A percentile compares a stretch with the other conserved stretches of the same genome.
These are phyloP conservation scores for Bacidia gigantensis DNA, from an alignment of 495 filamentous ascomycete genomes.

Conservation along the genomic window DNA sequence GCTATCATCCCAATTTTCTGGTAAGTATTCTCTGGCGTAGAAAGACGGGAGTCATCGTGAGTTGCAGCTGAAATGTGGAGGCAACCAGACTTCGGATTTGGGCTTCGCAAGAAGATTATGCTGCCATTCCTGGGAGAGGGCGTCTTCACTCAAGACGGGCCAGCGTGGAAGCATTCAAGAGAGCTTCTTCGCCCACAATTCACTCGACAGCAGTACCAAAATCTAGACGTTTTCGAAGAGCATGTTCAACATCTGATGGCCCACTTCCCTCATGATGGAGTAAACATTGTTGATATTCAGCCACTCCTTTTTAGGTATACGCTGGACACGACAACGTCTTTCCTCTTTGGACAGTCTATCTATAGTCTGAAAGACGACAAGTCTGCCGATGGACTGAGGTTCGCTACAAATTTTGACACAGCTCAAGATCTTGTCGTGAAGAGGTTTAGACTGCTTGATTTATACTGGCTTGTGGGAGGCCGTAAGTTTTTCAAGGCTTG, in stretches of 20 bases:
- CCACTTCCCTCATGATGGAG: slow-evolving; percentile 4
- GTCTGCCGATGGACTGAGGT: slow-evolving; percentile 16
- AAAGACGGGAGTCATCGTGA: not conserved
- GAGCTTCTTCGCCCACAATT: slow-evolving; percentile 36
- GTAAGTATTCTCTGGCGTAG: slow-evolving; percentile 11
- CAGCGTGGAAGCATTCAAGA: slow-evolving; percentile 37
- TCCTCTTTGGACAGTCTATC: slow-evolving; percentile 36
- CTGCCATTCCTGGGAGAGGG: slow-evolving; percentile 35
- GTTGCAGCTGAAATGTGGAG: not conserved
- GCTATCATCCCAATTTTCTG: slow-evolving; percentile 28
- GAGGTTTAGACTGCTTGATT: slow-evolving; percentile 28
- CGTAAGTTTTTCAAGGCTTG: slow-evolving; percentile 28
- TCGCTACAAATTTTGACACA: slow-evolving; percentile 27
- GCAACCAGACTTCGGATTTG: slow-evolving; percentile 21
- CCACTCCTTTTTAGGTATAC: slow-evolving; percentile 38
- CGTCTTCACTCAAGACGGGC: slow-evolving; percentile 42
- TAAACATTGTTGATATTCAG: slow-evolving; percentile 32
- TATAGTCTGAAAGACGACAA: slow-evolving; percentile 21
- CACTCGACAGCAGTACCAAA: slow-evolving; percentile 17
- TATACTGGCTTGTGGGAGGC: slow-evolving; percentile 35
- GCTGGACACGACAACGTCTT: slow-evolving; percentile 32
- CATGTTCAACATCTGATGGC: slow-evolving; percentile 11
- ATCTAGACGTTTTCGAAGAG: slow-evolving; percentile 12
- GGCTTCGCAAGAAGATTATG: slow-evolving; percentile 21
- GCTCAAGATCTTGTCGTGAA: slow-evolving; percentile 27